Percentiles rank a stretch among this genome's conserved stretches.
Evolutionary conservation across 495 filamentous ascomycete species (phyloP).

Genomic region (Podospora comata): DNA sequence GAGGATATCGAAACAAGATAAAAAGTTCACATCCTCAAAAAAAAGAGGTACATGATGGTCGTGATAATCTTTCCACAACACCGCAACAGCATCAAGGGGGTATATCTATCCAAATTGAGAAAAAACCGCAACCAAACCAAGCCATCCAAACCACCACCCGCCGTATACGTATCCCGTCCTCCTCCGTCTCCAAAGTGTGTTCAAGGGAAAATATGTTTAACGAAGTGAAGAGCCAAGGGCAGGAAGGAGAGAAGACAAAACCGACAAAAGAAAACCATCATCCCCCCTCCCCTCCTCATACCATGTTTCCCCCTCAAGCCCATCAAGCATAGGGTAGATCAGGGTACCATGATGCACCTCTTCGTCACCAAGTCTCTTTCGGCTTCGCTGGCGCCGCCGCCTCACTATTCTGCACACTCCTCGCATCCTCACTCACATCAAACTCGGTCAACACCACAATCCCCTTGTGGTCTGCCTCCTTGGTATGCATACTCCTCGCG

Average conservation of each 20-base stretch:
- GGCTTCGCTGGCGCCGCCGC: not conserved
- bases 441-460: constrained; percentile 20
- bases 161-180: not conserved
- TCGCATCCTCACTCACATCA: constrained; percentile 12
- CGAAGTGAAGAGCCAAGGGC: not conserved
- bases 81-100: not conserved
- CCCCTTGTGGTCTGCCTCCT: not conserved
- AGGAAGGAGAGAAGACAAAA: not conserved
- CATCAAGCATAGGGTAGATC: not conserved
- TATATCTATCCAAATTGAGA: not conserved
- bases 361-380: not conserved
- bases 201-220: not conserved
- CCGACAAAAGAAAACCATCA: not conserved
- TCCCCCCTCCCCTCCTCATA: not conserved
- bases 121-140: not conserved
- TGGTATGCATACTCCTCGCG: not conserved
- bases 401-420: constrained; percentile 13
- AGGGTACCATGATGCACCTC: not conserved
- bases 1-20: not conserved
- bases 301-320: not conserved
- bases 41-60: not conserved
- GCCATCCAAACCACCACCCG: not conserved
- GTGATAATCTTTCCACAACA: not conserved
- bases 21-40: not conserved
- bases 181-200: not conserved